A percentile compares a stretch with the other conserved stretches of the same genome.
Evolutionary conservation across 495 filamentous ascomycete species (phyloP).

Genomic region (Bathelium albidoporum): DNA sequence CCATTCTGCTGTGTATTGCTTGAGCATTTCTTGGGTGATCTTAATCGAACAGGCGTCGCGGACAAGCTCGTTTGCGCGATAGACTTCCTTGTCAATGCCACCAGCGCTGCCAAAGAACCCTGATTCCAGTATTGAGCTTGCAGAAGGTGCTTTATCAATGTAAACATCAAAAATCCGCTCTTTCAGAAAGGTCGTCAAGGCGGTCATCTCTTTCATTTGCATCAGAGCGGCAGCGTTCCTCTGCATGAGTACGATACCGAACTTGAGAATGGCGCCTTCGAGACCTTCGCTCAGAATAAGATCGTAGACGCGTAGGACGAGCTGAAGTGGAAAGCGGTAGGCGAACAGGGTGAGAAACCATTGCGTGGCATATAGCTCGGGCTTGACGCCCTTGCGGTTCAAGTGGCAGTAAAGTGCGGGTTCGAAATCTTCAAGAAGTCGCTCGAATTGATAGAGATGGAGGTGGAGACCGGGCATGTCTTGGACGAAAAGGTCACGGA

Average conservation of each 20-base stretch:
- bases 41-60: constrained; percentile 88
- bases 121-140: constrained; percentile 80
- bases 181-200: constrained; percentile 79
- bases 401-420: constrained; percentile 94
- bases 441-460: constrained; percentile 89
- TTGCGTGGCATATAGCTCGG: constrained; percentile 92
- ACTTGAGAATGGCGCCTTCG: constrained; percentile 80
- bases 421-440: constrained; percentile 86
- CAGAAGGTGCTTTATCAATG: constrained; percentile 82
- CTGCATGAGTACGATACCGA: constrained; percentile 89
- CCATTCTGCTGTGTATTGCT: constrained; percentile 78
- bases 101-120: constrained; percentile 88
- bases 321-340: constrained; percentile 92
- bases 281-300: constrained; percentile 91
- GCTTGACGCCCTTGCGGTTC: constrained; percentile 72
- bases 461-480: constrained; percentile 96
- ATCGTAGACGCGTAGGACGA: constrained; percentile 94
- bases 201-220: constrained; percentile 78
- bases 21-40: constrained; percentile 69
- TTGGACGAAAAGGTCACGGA: constrained; percentile 86
- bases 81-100: constrained; percentile 86
- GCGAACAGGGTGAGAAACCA: constrained; percentile 99
- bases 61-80: constrained; percentile 85
- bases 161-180: constrained; percentile 94
- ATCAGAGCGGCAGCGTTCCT: constrained; percentile 76